Evolutionary conservation across 495 filamentous ascomycete species (phyloP).

Genomic region (Podospora conica): DNA sequence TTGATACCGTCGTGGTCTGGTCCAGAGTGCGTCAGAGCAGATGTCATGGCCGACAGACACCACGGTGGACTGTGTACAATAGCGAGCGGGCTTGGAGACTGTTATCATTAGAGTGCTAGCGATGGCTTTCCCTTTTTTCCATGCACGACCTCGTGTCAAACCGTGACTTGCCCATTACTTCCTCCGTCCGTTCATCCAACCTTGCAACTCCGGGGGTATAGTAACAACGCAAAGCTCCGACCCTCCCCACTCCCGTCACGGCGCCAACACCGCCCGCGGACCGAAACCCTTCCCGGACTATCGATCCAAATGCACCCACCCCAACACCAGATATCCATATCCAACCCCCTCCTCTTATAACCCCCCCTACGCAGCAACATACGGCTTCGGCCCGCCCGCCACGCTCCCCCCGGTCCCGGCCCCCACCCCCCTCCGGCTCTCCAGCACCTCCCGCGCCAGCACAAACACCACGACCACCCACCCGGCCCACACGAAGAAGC

Average conservation of each 20-base stretch:
- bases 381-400: constrained; percentile 20
- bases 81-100: neutral
- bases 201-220: neutral
- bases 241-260: neutral
- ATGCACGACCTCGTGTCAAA: neutral
- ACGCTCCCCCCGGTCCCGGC: constrained; percentile 19
- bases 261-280: neutral
- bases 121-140: neutral
- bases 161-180: neutral
- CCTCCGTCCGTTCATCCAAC: neutral
- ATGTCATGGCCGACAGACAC: neutral
- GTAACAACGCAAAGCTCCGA: neutral
- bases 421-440: constrained; percentile 27
- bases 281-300: neutral
- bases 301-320: neutral
- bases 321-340: no score
- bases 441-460: constrained; percentile 30
- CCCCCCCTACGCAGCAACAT: constrained; percentile 24
- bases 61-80: neutral
- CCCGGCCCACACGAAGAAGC: constrained; percentile 40
- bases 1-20: neutral
- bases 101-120: neutral
- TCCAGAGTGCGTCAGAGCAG: neutral
- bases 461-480: constrained; percentile 36
- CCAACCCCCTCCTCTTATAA: neutral